Evolutionary conservation across 495 filamentous ascomycete genomes (phyloP).

Genomic region (Cercophora scortea): DNA sequence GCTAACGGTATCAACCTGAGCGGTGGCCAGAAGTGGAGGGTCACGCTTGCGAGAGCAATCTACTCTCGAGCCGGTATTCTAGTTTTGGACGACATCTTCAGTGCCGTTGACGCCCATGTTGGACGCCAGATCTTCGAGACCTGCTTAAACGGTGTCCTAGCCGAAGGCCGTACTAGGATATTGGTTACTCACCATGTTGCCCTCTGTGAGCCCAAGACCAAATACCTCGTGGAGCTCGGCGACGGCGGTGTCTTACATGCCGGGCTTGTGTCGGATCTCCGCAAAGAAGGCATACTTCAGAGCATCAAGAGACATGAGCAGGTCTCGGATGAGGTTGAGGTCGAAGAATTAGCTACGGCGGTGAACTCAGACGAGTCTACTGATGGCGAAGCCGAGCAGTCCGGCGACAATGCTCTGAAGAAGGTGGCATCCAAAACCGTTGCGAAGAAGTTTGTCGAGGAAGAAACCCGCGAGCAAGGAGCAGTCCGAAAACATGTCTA

Average conservation of each 20-base stretch:
- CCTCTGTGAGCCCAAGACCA: slow-evolving; percentile 59
- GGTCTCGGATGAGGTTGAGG: slow-evolving; percentile 32
- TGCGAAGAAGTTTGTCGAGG: slow-evolving; percentile 62
- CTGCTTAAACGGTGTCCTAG: slow-evolving; percentile 61
- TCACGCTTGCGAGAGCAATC: slow-evolving; percentile 69
- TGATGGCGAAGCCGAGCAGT: slow-evolving; percentile 14
- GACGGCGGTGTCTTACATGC: slow-evolving; percentile 57
- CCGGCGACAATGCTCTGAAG: slow-evolving; percentile 24
- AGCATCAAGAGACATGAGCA: slow-evolving; percentile 53
- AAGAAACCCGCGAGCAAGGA: slow-evolving; percentile 62
- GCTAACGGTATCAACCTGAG: slow-evolving; percentile 79
- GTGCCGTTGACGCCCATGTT: slow-evolving; percentile 64
- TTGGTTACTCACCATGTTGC: slow-evolving; percentile 78
- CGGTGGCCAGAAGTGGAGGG: slow-evolving; percentile 76
- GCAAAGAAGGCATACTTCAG: slow-evolving; percentile 46
- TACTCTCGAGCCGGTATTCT: slow-evolving; percentile 76
- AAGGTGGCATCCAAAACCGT: slow-evolving; percentile 34
- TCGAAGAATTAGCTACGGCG: slow-evolving; percentile 35
- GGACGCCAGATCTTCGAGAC: slow-evolving; percentile 71
- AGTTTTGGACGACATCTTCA: slow-evolving; percentile 81
- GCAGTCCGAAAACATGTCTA: slow-evolving; percentile 57
- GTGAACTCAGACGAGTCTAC: slow-evolving; percentile 36
- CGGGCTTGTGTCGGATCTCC: slow-evolving; percentile 51
- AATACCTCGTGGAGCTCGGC: slow-evolving; percentile 61
- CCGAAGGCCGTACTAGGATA: slow-evolving; percentile 63